phyloP scores from a whole-genome alignment of 2,329 filamentous ascomycete genomes.

The Rhytidhysteron rufulum region DNA sequence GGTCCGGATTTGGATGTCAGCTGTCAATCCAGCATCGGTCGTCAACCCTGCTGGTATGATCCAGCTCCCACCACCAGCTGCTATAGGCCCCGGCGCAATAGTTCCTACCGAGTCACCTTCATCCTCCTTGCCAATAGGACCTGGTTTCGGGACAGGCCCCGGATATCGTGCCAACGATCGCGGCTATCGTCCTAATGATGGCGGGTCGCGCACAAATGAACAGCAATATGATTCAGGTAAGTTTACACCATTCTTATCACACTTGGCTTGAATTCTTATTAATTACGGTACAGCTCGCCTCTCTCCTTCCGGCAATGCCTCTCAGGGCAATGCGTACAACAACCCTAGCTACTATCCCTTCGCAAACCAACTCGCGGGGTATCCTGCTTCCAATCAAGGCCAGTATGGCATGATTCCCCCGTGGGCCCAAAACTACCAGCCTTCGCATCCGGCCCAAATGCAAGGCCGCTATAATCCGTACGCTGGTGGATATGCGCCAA shows the following conservation, averaged over 20 bases:
- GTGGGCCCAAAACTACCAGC: slow-evolving; percentile 21
- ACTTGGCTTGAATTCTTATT: not conserved
- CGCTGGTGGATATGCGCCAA: not conserved
- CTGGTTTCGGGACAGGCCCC: slow-evolving; percentile 29
- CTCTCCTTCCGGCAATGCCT: slow-evolving; percentile 16
- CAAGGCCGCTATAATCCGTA: slow-evolving; percentile 1
- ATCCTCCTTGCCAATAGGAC: slow-evolving; percentile 24
- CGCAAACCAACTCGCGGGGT: slow-evolving; percentile 27
- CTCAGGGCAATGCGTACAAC: slow-evolving; percentile 2
- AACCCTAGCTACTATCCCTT: slow-evolving; percentile 27
- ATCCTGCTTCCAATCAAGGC: slow-evolving; percentile 12
- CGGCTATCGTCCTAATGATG: not conserved
- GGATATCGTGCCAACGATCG: too few species aligned
- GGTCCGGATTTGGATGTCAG: slow-evolving; percentile 99
- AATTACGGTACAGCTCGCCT: not conserved
- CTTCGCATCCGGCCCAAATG: not conserved
- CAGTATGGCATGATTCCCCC: slow-evolving; percentile 20
- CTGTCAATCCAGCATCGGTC: slow-evolving; percentile 96
- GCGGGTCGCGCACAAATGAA: not conserved
- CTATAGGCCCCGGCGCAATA: slow-evolving; percentile 36
- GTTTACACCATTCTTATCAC: not conserved
- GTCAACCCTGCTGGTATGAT: slow-evolving; percentile 30
- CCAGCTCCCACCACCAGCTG: slow-evolving; percentile 33
- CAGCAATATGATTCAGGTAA: not conserved
- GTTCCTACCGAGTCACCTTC: slow-evolving; percentile 15